Percentiles rank a stretch among this genome's conserved stretches.
These are phyloP conservation scores for Pleurotus platypus DNA, from an alignment of 768 basidiomycete species.

Conservation along the genomic window DNA sequence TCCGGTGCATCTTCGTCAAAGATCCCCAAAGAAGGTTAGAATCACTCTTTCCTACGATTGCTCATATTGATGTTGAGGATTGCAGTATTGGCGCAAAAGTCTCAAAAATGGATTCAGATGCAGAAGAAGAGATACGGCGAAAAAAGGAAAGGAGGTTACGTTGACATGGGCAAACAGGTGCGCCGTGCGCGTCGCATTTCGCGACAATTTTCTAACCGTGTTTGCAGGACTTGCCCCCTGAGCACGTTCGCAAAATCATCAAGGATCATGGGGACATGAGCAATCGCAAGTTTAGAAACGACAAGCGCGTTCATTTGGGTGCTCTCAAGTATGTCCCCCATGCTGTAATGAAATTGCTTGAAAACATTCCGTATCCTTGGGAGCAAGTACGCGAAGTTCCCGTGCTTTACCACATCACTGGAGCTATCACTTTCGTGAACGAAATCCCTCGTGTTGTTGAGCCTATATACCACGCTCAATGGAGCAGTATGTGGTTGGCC, in stretches of 20 bases:
- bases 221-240: constrained; percentile 84
- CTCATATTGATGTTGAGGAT: constrained; percentile 7
- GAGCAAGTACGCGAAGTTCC: constrained; percentile 99
- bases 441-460: constrained; percentile 96
- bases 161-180: constrained; percentile 93
- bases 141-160: constrained; percentile 84
- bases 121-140: constrained; percentile 91
- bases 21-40: constrained; percentile 44
- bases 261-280: constrained; percentile 99
- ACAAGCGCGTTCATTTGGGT: constrained; percentile 98
- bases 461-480: constrained; percentile 97
- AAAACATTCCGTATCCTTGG: constrained; percentile 98
- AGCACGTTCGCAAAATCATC: constrained; percentile 99
- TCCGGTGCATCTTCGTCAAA: constrained; percentile 36
- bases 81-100: constrained; percentile 78
- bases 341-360: constrained; percentile 97
- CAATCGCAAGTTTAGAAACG: constrained; percentile 97
- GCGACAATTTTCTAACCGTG: constrained; percentile 16
- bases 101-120: constrained; percentile 95
- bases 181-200: constrained; percentile 10
- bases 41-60: constrained; percentile 8
- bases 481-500: constrained; percentile 99
- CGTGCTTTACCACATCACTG: constrained; percentile 97
- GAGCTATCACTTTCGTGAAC: constrained; percentile 99
- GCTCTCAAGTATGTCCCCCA: constrained; percentile 98